Base-by-base conservation (phyloP, 306 rosid species). In the Arachis hypogaea region DNA sequence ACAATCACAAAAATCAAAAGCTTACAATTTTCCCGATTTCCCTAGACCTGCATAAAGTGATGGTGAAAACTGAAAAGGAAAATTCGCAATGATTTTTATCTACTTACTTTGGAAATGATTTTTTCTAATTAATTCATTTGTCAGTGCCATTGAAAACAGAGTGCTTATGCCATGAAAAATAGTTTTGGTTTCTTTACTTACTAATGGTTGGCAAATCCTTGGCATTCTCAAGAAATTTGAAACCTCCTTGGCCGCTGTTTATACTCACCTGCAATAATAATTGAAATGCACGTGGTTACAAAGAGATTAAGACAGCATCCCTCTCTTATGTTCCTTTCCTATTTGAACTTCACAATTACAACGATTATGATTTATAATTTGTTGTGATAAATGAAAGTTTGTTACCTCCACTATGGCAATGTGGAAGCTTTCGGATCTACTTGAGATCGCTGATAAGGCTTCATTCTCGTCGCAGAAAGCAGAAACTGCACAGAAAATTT, bases 161-260 rank as follows among this genome's bases (percentile, higher is more conserved):
- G 14, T 50, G 38, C 58, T 51, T 55, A 78, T 57, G 43, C 56
- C 6, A 9, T 36, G 2, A 69, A 55, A 60, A 45, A 56, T 18
- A 30, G 50, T 83, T 33, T 60, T 65, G 51, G 51, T 73, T 73
- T 71, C 43, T 52, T 11, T 59, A 81, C 99, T 84, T 85, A 94
- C 97, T 88, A 72, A 94, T 85, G 72, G 85, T 89, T 11, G 97
- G 95, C 86, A 91, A 82, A 76, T 89, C 96, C 84, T 90, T 89
- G 2, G 87, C 88, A 76, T 87, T 80, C 89, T 95, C 96, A 22
- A 95, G 96, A 85, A 95, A 93, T 79, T 85, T 81, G 84, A 88
- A 88, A 74, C 85, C 79, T 78, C 81, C 89, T 30, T 56, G 59
- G 75, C 55, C 73, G 44, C 76, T 72, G 74, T 81, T 84, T 42